Base-by-base conservation (phyloP, 805 yeast species). In the Candida berthetii region DNA sequence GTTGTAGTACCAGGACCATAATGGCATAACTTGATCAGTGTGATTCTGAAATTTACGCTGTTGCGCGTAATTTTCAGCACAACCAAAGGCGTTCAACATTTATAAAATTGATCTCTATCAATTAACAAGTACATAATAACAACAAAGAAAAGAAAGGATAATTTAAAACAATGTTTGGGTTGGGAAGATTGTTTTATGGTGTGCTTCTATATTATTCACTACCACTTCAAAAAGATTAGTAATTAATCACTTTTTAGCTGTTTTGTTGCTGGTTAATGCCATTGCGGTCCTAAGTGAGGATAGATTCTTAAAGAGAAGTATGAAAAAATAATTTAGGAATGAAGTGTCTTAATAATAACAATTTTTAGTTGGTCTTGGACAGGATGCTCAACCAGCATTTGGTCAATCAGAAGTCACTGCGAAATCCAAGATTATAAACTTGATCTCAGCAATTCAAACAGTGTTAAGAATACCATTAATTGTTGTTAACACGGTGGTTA, bases 251-350 rank as follows among this genome's bases (percentile, higher is more conserved):
- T n/a, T n/a, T 10, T 17, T 19, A 56, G 61, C 71, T 35, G 61
- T 72, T 7, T 60, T 79, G 16, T 58, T 85, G 31, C 62, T 84
- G 42, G 74, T 84, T 37, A 85, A 85, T 58, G 78, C 91, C 0
- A 74, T 85, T 24, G 93, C 93, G 0, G 82, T 85, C 29, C 71
- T 85, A 40, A 83, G 84, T 57, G 95, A 85, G 52, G 93, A 85
- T 53, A 66, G 95, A 44, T 85, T 85, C 53, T 66, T 85, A 44
- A 80, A 80, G 52, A 68, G 95, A 63, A 75, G 73, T 68, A 55
- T 14, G 20, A 20, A 35, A n/a, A n/a, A n/a, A n/a, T n/a, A n/a
- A n/a, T n/a, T n/a, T n/a, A n/a, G n/a, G n/a, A n/a, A n/a, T n/a
- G n/a, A n/a, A n/a, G n/a, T n/a, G n/a, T n/a, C n/a, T n/a, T n/a